These are phyloP conservation scores for Cryptomeria japonica DNA, from an alignment of 75 land plant species.

Conservation along the genomic window DNA sequence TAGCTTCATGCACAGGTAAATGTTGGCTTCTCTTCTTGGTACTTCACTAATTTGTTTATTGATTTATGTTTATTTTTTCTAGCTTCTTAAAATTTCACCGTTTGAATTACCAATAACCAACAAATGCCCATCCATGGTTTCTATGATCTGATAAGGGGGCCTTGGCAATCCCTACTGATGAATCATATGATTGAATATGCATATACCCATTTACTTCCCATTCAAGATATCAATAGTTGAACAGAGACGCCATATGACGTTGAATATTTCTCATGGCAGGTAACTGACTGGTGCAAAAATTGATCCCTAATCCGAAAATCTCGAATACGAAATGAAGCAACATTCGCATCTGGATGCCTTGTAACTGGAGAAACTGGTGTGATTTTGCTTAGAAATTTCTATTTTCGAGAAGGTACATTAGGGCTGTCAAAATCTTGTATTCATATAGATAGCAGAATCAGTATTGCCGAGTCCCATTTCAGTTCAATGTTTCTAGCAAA, in stretches of 20 bases:
- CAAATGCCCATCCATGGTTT: neutral
- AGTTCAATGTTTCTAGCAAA: neutral
- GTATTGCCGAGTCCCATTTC: neutral
- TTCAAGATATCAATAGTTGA: neutral
- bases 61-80: too few relatives aligned
- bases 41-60: too few relatives aligned
- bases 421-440: neutral
- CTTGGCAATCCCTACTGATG: neutral
- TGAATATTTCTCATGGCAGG: neutral
- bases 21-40: too few relatives aligned
- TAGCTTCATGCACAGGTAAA: too few relatives aligned
- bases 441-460: neutral
- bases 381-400: neutral
- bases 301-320: neutral
- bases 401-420: neutral
- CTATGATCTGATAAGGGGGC: neutral
- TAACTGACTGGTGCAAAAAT: neutral
- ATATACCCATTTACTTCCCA: neutral
- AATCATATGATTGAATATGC: neutral
- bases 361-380: neutral
- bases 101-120: neutral
- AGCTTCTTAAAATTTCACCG: neutral
- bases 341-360: neutral
- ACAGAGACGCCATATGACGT: neutral
- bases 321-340: neutral